phyloP scores from a whole-genome alignment of 2,329 filamentous ascomycete genomes.

The Fusarium sp. region DNA sequence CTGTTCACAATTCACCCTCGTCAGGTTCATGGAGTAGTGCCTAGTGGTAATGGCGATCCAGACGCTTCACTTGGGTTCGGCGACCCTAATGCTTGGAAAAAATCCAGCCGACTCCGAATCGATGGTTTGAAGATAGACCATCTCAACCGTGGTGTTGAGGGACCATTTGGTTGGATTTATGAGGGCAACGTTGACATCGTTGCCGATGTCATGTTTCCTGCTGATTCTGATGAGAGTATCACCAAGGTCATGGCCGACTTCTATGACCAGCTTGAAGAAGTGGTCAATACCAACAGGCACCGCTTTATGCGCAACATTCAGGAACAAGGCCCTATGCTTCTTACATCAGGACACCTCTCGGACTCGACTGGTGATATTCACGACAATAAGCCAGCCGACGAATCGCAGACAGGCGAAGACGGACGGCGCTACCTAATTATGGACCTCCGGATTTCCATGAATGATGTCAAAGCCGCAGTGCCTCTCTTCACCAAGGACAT shows the following conservation, averaged over 20 bases:
- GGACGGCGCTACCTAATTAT: conserved; percentile 86
- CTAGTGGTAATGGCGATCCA: conserved; percentile 59
- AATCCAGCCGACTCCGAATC: conserved; percentile 90
- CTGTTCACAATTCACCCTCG: conserved; percentile 96
- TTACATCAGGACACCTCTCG: conserved; percentile 48
- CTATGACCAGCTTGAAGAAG: conserved; percentile 94
- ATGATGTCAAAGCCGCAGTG: conserved; percentile 91
- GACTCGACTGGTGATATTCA: conserved; percentile 41
- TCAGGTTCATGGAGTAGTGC: conserved; percentile 83
- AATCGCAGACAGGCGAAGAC: conserved; percentile 53
- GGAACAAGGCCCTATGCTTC: conserved; percentile 42
- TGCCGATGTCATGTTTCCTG: conserved; percentile 92
- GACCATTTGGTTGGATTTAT: conserved; percentile 97
- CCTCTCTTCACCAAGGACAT: conserved; percentile 92
- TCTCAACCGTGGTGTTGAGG: conserved; percentile 89
- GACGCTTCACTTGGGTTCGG: conserved; percentile 65
- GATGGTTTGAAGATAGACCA: conserved; percentile 96
- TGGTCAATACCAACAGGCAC: conserved; percentile 81
- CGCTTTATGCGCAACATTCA: conserved; percentile 63
- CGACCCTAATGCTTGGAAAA: conserved; percentile 85
- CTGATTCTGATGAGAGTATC: conserved; percentile 86
- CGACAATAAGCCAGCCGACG: conserved; percentile 7
- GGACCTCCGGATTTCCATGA: conserved; percentile 93
- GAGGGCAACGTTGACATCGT: conserved; percentile 97
- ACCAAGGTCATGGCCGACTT: conserved; percentile 97